phyloP scores from a whole-genome alignment of 331 rosid species.

The Dryas integrifolia region DNA sequence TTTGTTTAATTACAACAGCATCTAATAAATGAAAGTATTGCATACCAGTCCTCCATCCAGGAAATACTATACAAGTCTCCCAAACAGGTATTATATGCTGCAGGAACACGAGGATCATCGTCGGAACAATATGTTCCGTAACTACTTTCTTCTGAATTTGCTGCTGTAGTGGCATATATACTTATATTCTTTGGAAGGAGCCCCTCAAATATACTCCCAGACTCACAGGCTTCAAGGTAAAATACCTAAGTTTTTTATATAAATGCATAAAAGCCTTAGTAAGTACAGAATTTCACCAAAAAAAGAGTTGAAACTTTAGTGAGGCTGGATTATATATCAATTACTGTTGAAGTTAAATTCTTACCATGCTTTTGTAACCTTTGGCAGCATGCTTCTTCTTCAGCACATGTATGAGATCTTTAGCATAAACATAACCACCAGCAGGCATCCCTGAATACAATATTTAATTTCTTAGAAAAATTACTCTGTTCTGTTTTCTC shows the following conservation, averaged over 20 bases:
- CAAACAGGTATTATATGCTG: conserved; percentile 42
- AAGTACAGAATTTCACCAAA: neutral
- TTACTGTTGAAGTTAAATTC: neutral
- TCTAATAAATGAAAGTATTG: neutral
- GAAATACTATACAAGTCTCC: conserved; percentile 69
- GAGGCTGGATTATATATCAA: neutral
- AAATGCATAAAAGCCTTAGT: neutral
- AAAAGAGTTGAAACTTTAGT: neutral
- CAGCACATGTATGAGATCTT: conserved; percentile 42
- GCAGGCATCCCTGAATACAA: conserved; percentile 45
- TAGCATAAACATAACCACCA: conserved; percentile 16
- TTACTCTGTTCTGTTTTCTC: neutral
- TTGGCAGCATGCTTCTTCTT: conserved; percentile 48
- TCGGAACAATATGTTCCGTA: conserved; percentile 50
- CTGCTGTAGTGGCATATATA: conserved; percentile 58
- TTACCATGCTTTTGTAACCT: conserved; percentile 51
- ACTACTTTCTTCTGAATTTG: conserved; percentile 52
- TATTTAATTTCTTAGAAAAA: neutral
- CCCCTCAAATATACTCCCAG: conserved; percentile 78
- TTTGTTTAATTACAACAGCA: neutral
- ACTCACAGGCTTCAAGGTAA: conserved; percentile 73
- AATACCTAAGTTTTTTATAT: conserved; percentile 33
- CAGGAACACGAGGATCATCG: neutral
- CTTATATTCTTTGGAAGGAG: conserved; percentile 47
- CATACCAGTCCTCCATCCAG: conserved; percentile 39